phyloP scores from a whole-genome alignment of 2,329 filamentous ascomycete genomes.

The Fusarium nurragi region DNA sequence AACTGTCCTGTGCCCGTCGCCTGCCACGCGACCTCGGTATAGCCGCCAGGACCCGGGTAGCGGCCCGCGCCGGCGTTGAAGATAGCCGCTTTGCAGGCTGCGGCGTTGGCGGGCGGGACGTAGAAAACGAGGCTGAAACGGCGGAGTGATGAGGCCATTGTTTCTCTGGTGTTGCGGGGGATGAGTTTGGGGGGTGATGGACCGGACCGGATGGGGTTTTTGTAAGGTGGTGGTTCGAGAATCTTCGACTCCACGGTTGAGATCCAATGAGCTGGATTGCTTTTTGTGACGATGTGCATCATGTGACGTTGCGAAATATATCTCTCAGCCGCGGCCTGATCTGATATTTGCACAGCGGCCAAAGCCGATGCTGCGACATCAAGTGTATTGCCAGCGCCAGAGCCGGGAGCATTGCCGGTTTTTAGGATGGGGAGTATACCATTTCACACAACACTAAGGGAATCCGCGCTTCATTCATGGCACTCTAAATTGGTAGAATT shows the following conservation, averaged over 20 bases:
- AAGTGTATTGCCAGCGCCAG: accelerated
- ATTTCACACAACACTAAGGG: too few relatives aligned
- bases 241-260: neutral
- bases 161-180: neutral
- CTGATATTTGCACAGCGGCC: constrained; percentile 21
- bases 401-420: constrained; percentile 4
- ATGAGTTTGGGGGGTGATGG: neutral
- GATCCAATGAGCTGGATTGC: neutral
- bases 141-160: constrained; percentile 28
- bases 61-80: constrained; percentile 67
- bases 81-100: constrained; percentile 63
- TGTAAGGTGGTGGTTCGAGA: constrained; percentile 9
- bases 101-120: constrained; percentile 56
- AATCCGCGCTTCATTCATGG: too few relatives aligned
- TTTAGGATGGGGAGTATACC: neutral
- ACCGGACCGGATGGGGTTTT: constrained; percentile 18
- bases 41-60: constrained; percentile 60
- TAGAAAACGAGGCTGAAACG: constrained; percentile 60
- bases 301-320: constrained; percentile 23
- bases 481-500: too few relatives aligned
- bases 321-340: constrained; percentile 3
- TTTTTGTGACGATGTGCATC: neutral
- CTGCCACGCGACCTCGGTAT: constrained; percentile 65
- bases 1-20: constrained; percentile 71
- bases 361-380: neutral